Evolutionary conservation across 768 basidiomycete species (phyloP), one percentile per base, ranked within the genome.

Genomic region (Lactifluus subvellereus): DNA sequence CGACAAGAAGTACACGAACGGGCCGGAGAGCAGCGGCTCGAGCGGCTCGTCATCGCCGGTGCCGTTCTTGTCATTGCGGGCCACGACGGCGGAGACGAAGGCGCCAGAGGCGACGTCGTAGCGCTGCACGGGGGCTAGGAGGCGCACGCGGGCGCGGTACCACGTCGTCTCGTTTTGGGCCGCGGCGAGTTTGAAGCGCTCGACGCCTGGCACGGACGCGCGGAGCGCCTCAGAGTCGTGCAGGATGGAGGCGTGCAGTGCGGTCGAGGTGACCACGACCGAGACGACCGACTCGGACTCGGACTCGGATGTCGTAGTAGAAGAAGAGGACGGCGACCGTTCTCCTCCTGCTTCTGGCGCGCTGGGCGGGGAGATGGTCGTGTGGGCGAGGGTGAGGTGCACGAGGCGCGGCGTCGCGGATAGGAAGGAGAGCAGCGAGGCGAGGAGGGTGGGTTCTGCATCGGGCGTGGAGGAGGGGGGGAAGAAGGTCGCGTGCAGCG

Each of bases 161-260:
- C 91, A 93, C 47, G 82, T 82, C 18, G 78, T 78, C 61, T 83
- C 82, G 71, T 96, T 95, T 70, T 84, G 76, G 68, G 78, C 74
- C 3, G 94, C 95, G 3, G 96, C 94, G 40, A 89, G 74, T 74
- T 93, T 89, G 81, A 94, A 98, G 42, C 94, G 79, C 71, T 93
- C 92, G 37, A 93, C 75, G 8, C 88, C 86, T 5, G 94, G 94
- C 32, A 87, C 77, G 20, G 80, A 73, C 18, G 78, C 72, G 18
- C 94, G 83, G 60, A 97, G 78, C 7, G 71, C 74, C 71, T 96
- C 94, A 0, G 93, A 94, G 72, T 90, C 86, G 63, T 83, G 81
- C 40, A 98, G 80, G 61, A 97, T 90, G 33, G 84, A 79, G 0
- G 96, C 93, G 74, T 97, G 94, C 38, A 96, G 77, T 5, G 86